Evolutionary conservation across 805 yeast species (phyloP).

Genomic region (Barnettozyma siamensis): DNA sequence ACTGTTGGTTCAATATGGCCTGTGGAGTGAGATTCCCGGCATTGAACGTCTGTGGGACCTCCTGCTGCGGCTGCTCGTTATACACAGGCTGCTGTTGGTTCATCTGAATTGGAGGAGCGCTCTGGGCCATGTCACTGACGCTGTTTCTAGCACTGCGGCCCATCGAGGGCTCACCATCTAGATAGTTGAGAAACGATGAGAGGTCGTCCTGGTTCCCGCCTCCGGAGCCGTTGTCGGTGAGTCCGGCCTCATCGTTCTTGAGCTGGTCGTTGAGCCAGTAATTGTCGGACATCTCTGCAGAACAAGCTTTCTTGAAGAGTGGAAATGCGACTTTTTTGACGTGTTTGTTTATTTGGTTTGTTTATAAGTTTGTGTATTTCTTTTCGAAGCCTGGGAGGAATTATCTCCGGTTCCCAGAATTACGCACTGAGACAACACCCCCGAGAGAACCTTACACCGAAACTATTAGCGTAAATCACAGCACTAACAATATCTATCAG

Average conservation of each 20-base stretch:
- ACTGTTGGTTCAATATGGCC: slow-evolving; percentile 16
- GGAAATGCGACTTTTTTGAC: too few relatives aligned
- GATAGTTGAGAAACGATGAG: slow-evolving; percentile 44
- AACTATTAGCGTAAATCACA: slow-evolving; percentile 1
- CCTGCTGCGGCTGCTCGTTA: slow-evolving; percentile 7
- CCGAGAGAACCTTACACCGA: too few relatives aligned
- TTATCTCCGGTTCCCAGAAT: background rate
- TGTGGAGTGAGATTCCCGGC: slow-evolving; percentile 16
- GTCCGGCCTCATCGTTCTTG: slow-evolving; percentile 20
- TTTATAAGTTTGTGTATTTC: too few relatives aligned
- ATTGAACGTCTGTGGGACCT: slow-evolving; percentile 3
- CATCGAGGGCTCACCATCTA: slow-evolving; percentile 29
- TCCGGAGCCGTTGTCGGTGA: slow-evolving; percentile 7
- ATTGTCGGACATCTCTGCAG: slow-evolving; percentile 25
- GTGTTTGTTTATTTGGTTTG: background rate
- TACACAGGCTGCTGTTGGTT: slow-evolving; percentile 2
- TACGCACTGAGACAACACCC: background rate
- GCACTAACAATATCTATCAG: background rate
- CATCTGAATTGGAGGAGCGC: background rate
- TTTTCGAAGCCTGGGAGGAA: too few relatives aligned
- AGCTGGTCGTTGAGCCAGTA: slow-evolving; percentile 25
- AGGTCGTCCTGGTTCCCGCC: slow-evolving; percentile 27
- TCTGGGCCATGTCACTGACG: background rate
- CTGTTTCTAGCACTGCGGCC: slow-evolving; percentile 3
- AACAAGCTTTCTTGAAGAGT: too few relatives aligned